phyloP scores from a whole-genome alignment of 495 filamentous ascomycete species.

The Penicillium pulvis region DNA sequence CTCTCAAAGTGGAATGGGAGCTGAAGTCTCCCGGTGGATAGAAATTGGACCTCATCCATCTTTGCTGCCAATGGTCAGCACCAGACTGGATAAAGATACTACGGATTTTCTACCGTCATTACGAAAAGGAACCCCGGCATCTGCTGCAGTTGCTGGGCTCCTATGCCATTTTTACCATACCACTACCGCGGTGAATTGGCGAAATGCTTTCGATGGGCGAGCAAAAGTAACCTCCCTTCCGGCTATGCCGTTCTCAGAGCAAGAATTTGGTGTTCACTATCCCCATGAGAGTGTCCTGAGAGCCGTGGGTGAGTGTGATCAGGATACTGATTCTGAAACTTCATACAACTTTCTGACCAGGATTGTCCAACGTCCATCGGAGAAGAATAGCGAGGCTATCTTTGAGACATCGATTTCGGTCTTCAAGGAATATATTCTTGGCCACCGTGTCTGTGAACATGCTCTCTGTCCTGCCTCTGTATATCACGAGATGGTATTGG shows the following conservation, averaged over 20 bases:
- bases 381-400: background rate
- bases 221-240: background rate
- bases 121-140: background rate
- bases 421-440: background rate
- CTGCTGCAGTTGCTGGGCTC: background rate
- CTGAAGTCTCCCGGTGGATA: background rate
- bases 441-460: background rate
- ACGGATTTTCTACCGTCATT: background rate
- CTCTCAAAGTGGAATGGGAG: background rate
- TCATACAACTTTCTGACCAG: background rate
- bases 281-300: background rate
- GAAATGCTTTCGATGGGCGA: conserved; percentile 1
- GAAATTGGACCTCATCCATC: conserved; percentile 2
- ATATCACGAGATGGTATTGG: background rate
- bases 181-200: background rate
- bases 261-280: conserved; percentile 3
- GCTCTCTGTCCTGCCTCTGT: conserved; percentile 3
- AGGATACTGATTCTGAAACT: background rate
- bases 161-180: background rate
- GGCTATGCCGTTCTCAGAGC: background rate
- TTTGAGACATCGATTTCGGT: background rate
- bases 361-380: background rate
- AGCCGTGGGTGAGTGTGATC: background rate
- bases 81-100: background rate
- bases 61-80: conserved; percentile 1